These are phyloP conservation scores for Metschnikowia vanudenii DNA, from an alignment of 805 yeast genomes.

Conservation along the genomic window DNA sequence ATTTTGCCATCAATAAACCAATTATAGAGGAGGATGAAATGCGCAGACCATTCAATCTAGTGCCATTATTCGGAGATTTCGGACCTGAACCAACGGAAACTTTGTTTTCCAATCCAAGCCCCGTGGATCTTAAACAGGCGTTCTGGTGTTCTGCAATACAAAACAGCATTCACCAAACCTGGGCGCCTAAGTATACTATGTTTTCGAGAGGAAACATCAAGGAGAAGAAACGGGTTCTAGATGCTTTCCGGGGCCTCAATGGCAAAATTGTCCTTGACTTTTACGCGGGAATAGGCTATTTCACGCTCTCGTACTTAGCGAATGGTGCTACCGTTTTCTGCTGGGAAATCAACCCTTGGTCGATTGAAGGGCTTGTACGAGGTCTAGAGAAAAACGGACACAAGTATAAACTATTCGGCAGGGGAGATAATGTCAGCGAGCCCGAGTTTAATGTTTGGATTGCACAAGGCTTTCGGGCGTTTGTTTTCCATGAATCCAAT, in stretches of 20 bases:
- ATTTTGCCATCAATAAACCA: slow-evolving; percentile 71
- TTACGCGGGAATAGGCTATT: slow-evolving; percentile 86
- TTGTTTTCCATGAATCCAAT: slow-evolving; percentile 66
- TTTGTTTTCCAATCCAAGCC: slow-evolving; percentile 19
- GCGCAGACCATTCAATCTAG: slow-evolving; percentile 63
- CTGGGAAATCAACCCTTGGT: slow-evolving; percentile 88
- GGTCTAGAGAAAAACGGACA: slow-evolving; percentile 52
- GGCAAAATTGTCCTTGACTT: slow-evolving; percentile 58
- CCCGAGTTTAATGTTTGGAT: neutral
- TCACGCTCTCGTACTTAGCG: slow-evolving; percentile 64
- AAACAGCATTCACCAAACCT: slow-evolving; percentile 71
- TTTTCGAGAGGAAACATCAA: slow-evolving; percentile 84
- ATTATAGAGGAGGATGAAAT: slow-evolving; percentile 53
- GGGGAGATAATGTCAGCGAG: neutral
- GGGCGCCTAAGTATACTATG: slow-evolving; percentile 89
- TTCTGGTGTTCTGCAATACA: slow-evolving; percentile 74
- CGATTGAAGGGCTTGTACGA: slow-evolving; percentile 63
- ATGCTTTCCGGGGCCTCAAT: slow-evolving; percentile 34
- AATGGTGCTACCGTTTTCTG: slow-evolving; percentile 58
- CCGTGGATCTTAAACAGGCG: slow-evolving; percentile 47
- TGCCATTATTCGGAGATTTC: slow-evolving; percentile 64
- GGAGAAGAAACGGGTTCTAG: slow-evolving; percentile 68
- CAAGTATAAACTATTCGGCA: slow-evolving; percentile 8
- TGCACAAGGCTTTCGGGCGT: slow-evolving; percentile 30
- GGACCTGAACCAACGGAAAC: slow-evolving; percentile 42